Percentiles rank a stretch among this genome's conserved stretches.
phyloP scores from a whole-genome alignment of 805 yeast genomes.

The Yamadazyma scolyti region DNA sequence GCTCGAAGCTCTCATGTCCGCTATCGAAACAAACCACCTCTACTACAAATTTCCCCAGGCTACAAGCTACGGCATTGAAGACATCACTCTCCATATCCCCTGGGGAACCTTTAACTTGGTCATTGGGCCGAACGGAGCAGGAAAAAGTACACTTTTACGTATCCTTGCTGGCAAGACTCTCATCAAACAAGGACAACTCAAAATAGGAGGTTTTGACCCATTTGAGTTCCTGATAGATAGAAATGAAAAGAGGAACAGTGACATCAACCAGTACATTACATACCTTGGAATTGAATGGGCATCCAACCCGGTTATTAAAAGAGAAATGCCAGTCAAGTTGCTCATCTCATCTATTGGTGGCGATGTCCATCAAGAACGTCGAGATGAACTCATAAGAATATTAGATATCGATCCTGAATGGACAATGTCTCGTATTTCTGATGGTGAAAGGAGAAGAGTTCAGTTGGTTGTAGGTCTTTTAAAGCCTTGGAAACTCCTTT shows the following conservation, averaged over 20 bases:
- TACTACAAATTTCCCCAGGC: constrained; percentile 65
- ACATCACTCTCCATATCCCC: constrained; percentile 58
- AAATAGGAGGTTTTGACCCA: constrained; percentile 84
- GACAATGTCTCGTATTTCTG: constrained; percentile 90
- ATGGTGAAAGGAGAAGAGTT: constrained; percentile 93
- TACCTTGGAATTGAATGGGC: constrained; percentile 99
- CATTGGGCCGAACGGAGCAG: constrained; percentile 96
- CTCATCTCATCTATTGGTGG: constrained; percentile 79
- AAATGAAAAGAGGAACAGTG: constrained; percentile 39
- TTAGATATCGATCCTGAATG: constrained; percentile 84
- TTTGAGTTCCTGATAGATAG: constrained; percentile 58
- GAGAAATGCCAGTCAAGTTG: constrained; percentile 85
- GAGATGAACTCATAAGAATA: constrained; percentile 70
- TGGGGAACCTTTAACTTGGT: constrained; percentile 74
- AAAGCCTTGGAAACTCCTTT: constrained; percentile 81
- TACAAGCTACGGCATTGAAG: constrained; percentile 60
- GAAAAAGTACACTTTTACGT: constrained; percentile 84
- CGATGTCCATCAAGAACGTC: constrained; percentile 59
- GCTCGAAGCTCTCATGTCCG: too few relatives aligned
- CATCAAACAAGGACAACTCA: constrained; percentile 65
- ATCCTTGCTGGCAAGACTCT: constrained; percentile 90
- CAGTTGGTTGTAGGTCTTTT: constrained; percentile 91
- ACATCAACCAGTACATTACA: constrained; percentile 53
- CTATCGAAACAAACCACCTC: constrained; percentile 62
- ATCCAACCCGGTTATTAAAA: constrained; percentile 78